Evolutionary conservation across 2,329 filamentous ascomycete species (phyloP), one percentile per base, ranked within the genome.

Genomic region (Penicillium brevicompactum): DNA sequence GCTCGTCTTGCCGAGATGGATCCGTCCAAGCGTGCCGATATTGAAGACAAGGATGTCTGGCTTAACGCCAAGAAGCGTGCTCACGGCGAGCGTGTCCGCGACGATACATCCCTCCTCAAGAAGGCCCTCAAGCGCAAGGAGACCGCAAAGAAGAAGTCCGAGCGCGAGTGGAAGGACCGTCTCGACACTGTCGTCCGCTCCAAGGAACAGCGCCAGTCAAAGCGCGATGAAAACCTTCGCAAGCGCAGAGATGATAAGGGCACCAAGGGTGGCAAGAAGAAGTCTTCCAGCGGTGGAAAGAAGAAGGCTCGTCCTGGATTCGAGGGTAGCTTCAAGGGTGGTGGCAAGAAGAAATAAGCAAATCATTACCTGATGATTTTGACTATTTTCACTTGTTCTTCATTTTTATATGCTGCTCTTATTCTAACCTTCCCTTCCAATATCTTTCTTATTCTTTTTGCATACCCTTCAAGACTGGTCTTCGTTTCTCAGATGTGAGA

Each of bases 51-150:
- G 80, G 93, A 99, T 67, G 80, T 87, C 55, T 99, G 94, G 94
- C 81, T 97, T 56, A 93, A 90, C 46, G 94, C 94, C 2, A 89
- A 93, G 75, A 91, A 91, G 75, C 87, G 89, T 22, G 91, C 89
- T 1, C 90, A 96, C 72, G 94, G 94, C 46, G 92, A 96, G 70
- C 90, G 91, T 70, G 88, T 97, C 32, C 87, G 86, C 57, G 92
- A 97, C 69, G 91, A 96, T 72, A 91, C 91, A 60, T 86, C 84
- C 44, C 77, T 96, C 53, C 82, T 99, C 27, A 97, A 96, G 82
- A 97, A 96, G 81, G 90, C 92, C 0, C 80, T 97, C 63, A 97
- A 97, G 83, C 87, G 93, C 63, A 95, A 96, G 79, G 91, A 97
- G 68, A 86, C 87, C 63, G 80, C 84, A 49, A 97, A 97, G 85